phyloP scores from a whole-genome alignment of 768 basidiomycete species.

The Scleroderma bovista region DNA sequence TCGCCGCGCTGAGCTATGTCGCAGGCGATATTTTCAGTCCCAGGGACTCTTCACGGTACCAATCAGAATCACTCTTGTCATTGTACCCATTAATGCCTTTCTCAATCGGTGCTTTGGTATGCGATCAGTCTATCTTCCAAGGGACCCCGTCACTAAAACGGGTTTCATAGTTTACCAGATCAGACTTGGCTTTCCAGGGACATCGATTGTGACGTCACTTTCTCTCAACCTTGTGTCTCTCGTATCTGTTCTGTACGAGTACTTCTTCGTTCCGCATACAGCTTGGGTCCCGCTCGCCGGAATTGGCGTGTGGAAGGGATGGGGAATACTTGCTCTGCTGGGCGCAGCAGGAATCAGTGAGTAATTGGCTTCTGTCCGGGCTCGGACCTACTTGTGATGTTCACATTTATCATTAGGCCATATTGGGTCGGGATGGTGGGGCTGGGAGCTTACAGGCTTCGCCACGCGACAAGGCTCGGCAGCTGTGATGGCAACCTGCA shows the following conservation, averaged over 20 bases:
- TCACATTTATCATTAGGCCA: constrained; percentile 37
- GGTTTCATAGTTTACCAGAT: constrained; percentile 30
- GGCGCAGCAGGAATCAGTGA: constrained; percentile 68
- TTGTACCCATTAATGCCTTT: constrained; percentile 81
- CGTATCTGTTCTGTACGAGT: constrained; percentile 57
- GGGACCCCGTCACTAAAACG: constrained; percentile 1
- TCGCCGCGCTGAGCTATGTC: background rate
- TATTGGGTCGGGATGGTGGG: constrained; percentile 93
- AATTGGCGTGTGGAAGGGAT: constrained; percentile 55
- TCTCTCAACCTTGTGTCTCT: constrained; percentile 82
- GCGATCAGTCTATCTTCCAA: constrained; percentile 7
- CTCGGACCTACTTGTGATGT: background rate
- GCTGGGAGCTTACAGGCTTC: constrained; percentile 88
- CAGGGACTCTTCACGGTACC: constrained; percentile 85
- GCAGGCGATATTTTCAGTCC: constrained; percentile 59
- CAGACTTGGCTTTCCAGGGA: constrained; percentile 89
- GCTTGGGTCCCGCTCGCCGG: constrained; percentile 85
- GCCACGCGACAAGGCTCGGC: too few relatives aligned
- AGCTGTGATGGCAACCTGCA: constrained; percentile 11
- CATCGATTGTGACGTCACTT: constrained; percentile 86
- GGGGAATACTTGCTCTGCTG: constrained; percentile 65
- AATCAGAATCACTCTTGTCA: constrained; percentile 72
- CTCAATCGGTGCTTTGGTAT: constrained; percentile 83
- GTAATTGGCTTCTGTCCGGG: background rate
- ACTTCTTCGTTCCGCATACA: constrained; percentile 54